Evolutionary conservation across 305 asterid genomes (phyloP).

Genomic region (Lippia alba): DNA sequence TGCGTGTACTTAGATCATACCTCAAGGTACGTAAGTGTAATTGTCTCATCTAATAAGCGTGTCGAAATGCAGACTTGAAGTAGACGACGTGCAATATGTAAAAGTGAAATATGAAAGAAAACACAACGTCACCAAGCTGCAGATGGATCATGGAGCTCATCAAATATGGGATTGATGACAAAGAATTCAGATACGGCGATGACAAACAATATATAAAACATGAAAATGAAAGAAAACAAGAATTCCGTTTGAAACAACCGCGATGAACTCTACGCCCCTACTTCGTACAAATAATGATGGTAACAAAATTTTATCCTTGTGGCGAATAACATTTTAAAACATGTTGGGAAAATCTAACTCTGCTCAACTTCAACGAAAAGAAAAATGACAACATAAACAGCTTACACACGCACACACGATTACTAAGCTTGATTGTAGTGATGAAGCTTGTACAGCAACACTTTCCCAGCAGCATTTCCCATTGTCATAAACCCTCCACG

Average conservation of each 20-base stretch:
- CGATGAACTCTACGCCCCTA: background rate
- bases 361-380: slow-evolving; percentile 6
- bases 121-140: too few relatives aligned
- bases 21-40: too few relatives aligned
- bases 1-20: too few relatives aligned
- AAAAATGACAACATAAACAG: background rate
- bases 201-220: too few relatives aligned
- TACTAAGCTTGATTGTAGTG: slow-evolving; percentile 78
- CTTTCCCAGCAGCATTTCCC: slow-evolving; percentile 89
- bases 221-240: background rate
- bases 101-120: too few relatives aligned
- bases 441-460: slow-evolving; percentile 81
- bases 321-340: background rate
- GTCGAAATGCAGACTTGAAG: too few relatives aligned
- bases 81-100: too few relatives aligned
- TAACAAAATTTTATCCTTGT: slow-evolving; percentile 10
- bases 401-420: background rate
- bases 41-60: too few relatives aligned
- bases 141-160: too few relatives aligned
- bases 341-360: background rate
- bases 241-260: background rate
- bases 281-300: background rate
- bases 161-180: too few relatives aligned
- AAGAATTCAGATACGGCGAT: too few relatives aligned
- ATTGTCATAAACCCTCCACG: slow-evolving; percentile 87